Evolutionary conservation across 2,329 filamentous ascomycete genomes (phyloP).

Genomic region (Penicillium sp.): DNA sequence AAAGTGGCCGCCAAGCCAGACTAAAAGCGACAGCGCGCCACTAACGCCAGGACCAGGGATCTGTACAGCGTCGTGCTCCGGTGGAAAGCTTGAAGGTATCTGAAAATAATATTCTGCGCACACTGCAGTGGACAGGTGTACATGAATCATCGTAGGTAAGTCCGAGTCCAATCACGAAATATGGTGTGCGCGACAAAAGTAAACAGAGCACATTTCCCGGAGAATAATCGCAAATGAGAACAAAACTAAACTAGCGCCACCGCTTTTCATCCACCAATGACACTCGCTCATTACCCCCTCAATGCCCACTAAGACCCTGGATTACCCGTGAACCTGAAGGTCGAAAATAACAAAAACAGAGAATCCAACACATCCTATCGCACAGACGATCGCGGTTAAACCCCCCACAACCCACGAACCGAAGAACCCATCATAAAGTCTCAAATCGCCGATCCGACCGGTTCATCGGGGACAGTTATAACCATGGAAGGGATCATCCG

Average conservation of each 20-base stretch:
- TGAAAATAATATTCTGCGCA: background rate
- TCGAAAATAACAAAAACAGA: background rate
- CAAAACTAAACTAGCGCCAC: background rate
- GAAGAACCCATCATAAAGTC: conserved; percentile 9
- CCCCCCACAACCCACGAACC: conserved; percentile 10
- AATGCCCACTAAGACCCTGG: background rate
- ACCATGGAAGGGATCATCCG: conserved; percentile 12
- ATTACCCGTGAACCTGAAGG: background rate
- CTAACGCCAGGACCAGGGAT: background rate
- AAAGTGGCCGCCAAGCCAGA: background rate
- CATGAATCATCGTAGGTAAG: background rate
- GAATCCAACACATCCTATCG: background rate
- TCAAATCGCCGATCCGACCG: conserved; percentile 16
- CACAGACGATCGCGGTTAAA: conserved; percentile 1
- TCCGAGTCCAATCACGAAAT: background rate
- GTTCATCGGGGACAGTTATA: conserved; percentile 12
- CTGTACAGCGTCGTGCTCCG: background rate
- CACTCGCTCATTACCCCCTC: background rate
- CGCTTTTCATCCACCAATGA: background rate
- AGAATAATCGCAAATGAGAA: background rate
- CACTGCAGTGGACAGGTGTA: background rate
- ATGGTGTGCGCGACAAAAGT: background rate
- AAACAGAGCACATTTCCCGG: background rate
- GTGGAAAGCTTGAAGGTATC: background rate
- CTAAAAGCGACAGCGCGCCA: background rate